Conservation (phyloP, 441 rosid genomes). For the Cnidoscolus chayamansa region DNA sequence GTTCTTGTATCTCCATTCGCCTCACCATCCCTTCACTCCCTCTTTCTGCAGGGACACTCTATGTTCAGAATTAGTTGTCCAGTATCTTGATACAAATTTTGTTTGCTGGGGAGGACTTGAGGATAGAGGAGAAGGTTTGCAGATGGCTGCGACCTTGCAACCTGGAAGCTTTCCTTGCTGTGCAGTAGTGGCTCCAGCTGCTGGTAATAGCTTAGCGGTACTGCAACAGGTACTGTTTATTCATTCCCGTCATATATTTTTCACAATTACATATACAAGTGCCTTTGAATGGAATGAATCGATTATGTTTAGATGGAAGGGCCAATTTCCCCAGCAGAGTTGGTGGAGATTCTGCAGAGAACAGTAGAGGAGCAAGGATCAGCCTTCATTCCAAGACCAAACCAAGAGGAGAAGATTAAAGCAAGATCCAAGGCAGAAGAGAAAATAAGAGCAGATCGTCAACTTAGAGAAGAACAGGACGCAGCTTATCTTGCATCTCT, state of each 20-base stretch:
- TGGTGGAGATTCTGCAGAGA: conserved; percentile 59
- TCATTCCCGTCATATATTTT: background rate
- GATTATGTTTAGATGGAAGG: conserved; percentile 47
- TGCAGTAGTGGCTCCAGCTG: conserved; percentile 50
- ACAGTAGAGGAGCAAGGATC: conserved; percentile 56
- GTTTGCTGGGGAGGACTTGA: conserved; percentile 51
- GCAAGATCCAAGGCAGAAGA: conserved; percentile 34
- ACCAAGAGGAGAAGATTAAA: conserved; percentile 30
- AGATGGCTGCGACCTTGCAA: conserved; percentile 37
- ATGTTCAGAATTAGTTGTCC: conserved; percentile 46
- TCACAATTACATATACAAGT: background rate
- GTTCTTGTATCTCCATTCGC: conserved; percentile 59
- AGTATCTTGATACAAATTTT: conserved; percentile 58
- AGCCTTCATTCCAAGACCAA: conserved; percentile 36
- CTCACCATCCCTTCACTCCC: conserved; percentile 52
- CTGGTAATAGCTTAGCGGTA: conserved; percentile 39
- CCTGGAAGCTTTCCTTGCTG: conserved; percentile 55
- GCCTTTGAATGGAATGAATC: background rate
- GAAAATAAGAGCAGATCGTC: conserved; percentile 43
- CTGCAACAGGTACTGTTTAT: conserved; percentile 46
- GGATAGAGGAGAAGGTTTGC: conserved; percentile 50
- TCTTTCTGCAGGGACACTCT: conserved; percentile 54
- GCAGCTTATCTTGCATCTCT: conserved; percentile 53
- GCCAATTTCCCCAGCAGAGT: conserved; percentile 47
- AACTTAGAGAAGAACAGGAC: conserved; percentile 51